phyloP scores from a whole-genome alignment of 2,329 filamentous ascomycete genomes.

The Verticillium nubilum region DNA sequence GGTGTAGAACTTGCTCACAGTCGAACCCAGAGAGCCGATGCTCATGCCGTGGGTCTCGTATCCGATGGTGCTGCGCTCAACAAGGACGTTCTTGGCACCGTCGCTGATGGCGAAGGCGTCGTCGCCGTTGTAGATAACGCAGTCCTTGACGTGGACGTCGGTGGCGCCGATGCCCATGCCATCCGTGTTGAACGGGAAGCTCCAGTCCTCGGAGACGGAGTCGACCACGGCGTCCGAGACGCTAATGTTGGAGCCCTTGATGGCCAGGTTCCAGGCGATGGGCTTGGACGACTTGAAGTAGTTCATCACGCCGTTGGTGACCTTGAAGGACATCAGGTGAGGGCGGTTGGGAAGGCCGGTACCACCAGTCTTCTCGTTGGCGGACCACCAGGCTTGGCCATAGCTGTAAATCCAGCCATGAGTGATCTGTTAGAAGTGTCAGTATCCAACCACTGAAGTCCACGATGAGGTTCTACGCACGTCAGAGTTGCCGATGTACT shows the following conservation, averaged over 20 bases:
- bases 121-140: conserved; percentile 34
- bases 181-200: conserved; percentile 36
- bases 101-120: conserved; percentile 34
- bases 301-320: conserved; percentile 26
- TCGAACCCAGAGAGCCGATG: conserved; percentile 33
- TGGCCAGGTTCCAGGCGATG: conserved; percentile 34
- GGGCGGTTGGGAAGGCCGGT: conserved; percentile 32
- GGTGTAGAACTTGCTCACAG: conserved; percentile 21
- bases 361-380: conserved; percentile 26
- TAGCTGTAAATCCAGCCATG: conserved; percentile 39
- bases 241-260: conserved; percentile 31
- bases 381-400: conserved; percentile 39
- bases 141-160: conserved; percentile 20
- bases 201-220: conserved; percentile 24
- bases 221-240: conserved; percentile 33
- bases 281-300: conserved; percentile 36
- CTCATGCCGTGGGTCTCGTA: conserved; percentile 37
- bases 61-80: conserved; percentile 32
- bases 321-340: conserved; percentile 32
- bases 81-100: conserved; percentile 29
- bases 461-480: conserved; percentile 15
- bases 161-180: conserved; percentile 25
- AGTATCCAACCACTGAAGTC: background rate
- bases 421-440: conserved; percentile 7
- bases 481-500: conserved; percentile 26